Percentiles rank a stretch among this genome's conserved stretches.
Conservation (phyloP, 371 early-diverging fungal species). For the Rhizoclosmatium hyalinum region DNA sequence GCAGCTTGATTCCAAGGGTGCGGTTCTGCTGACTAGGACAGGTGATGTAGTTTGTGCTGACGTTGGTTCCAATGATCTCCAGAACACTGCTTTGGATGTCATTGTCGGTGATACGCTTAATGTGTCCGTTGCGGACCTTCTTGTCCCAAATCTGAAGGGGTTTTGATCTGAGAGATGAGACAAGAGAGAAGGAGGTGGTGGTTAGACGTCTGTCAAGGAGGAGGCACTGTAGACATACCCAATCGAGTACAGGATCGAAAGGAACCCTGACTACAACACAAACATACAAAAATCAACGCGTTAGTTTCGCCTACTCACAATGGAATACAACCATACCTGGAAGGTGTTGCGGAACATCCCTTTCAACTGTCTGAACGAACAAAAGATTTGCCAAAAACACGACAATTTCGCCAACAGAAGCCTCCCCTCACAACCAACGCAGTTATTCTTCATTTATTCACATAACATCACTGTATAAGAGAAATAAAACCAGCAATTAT, state of each 20-base stretch:
- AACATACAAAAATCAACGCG: not conserved
- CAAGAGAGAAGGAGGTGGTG: no score
- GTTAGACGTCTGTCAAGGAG: no score
- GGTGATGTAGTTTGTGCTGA: constrained; percentile 85
- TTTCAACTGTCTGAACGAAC: not conserved
- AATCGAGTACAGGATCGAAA: constrained; percentile 87
- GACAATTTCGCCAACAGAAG: no score
- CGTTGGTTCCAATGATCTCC: constrained; percentile 79
- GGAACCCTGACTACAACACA: constrained; percentile 76
- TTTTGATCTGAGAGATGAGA: constrained; percentile 63
- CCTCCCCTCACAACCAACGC: no score
- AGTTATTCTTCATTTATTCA: no score
- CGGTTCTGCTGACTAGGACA: constrained; percentile 77
- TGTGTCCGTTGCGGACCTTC: constrained; percentile 72
- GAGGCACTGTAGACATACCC: constrained; percentile 62
- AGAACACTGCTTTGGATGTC: constrained; percentile 82
- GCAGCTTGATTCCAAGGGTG: constrained; percentile 92
- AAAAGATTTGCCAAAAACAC: no score
- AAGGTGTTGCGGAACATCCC: constrained; percentile 47
- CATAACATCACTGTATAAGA: no score
- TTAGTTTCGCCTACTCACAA: not conserved
- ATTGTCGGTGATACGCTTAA: constrained; percentile 80
- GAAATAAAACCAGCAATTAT: no score
- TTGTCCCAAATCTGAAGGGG: constrained; percentile 88
- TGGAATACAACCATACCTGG: constrained; percentile 6